Conservation (phyloP, 1,284 basidiomycete genomes). For the Ustilago lituana region DNA sequence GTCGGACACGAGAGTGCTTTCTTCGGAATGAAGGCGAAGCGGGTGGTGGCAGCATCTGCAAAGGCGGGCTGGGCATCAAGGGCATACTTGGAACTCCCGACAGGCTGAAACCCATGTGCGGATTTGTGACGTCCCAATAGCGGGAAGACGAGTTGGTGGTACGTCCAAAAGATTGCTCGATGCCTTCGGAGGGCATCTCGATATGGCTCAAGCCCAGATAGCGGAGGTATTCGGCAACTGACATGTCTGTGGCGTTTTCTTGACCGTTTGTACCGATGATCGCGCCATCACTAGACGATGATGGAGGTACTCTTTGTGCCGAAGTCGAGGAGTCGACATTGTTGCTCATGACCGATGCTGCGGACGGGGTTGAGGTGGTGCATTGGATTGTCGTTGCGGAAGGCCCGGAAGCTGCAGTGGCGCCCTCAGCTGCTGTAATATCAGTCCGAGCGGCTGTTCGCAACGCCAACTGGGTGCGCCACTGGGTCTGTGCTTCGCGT, state of each 20-base stretch:
- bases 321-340: too few species aligned
- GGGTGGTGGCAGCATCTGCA: slow-evolving; percentile 59
- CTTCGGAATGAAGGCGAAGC: slow-evolving; percentile 42
- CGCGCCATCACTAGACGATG: too few species aligned
- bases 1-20: slow-evolving; percentile 9
- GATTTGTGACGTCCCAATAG: slow-evolving; percentile 41
- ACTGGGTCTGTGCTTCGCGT: slow-evolving; percentile 49
- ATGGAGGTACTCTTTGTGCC: too few species aligned
- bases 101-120: slow-evolving; percentile 48
- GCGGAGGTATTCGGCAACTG: slow-evolving; percentile 40
- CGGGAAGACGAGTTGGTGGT: slow-evolving; percentile 1
- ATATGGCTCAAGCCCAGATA: slow-evolving; percentile 53
- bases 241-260: slow-evolving; percentile 19
- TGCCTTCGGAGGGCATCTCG: slow-evolving; percentile 39
- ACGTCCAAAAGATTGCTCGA: slow-evolving; percentile 48
- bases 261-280: too few species aligned
- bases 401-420: background rate
- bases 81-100: slow-evolving; percentile 61
- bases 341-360: background rate
- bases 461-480: slow-evolving; percentile 49
- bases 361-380: background rate
- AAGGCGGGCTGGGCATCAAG: slow-evolving; percentile 55
- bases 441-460: slow-evolving; percentile 17
- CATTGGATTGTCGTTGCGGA: too few species aligned
- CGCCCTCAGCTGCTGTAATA: background rate